Evolutionary conservation across 164 flowering plant genomes (phyloP), one percentile per base, ranked within the genome.

Genomic region (Cinnamomum micranthum): DNA sequence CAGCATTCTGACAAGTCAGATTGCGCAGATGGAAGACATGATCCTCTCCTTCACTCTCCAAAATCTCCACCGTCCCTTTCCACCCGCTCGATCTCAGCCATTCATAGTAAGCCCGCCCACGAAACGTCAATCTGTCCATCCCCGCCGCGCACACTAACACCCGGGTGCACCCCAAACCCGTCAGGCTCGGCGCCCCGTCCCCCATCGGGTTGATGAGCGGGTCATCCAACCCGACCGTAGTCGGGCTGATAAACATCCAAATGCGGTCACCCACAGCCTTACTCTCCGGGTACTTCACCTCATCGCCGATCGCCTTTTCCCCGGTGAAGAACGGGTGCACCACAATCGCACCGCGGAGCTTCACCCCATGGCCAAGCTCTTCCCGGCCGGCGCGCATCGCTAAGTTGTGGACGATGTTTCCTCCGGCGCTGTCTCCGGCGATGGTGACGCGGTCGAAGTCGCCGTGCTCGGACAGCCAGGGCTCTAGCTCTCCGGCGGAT

Each of bases 401-500:
- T 14, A 87, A 0, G 77, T 84, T 84, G 79, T 88, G 89, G 2
- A 84, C 73, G 20, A 88, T 83, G 41, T 79, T 86, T 1, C 86
- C 88, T 2, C 92, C 92, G 1, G 86, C 87, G 52, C 90, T 88
- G 75, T 88, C 92, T 6, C 92, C 88, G 1, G 67, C 85, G 59
- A 88, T 25, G 71, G 82, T 87, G 3, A 85, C 73, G 6, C 77
- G 72, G 1, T 33, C 74, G 60, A 84, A 80, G 52, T 89, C 92
- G 1, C 71, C 87, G 6, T 76, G 70, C 2, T 62, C 55, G 77
- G 72, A 1, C 28, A 69, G 14, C 88, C 88, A 88, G 0, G 78
- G 14, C 70, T 85, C 86, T 0, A 70, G 31, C 1, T 75, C 79
- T 0, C n/a, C 77, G 1, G 35, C 69, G 14, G n/a, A 35, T 19